Conservation (phyloP, 768 basidiomycete genomes). For the Xanthoconium stramineum region DNA sequence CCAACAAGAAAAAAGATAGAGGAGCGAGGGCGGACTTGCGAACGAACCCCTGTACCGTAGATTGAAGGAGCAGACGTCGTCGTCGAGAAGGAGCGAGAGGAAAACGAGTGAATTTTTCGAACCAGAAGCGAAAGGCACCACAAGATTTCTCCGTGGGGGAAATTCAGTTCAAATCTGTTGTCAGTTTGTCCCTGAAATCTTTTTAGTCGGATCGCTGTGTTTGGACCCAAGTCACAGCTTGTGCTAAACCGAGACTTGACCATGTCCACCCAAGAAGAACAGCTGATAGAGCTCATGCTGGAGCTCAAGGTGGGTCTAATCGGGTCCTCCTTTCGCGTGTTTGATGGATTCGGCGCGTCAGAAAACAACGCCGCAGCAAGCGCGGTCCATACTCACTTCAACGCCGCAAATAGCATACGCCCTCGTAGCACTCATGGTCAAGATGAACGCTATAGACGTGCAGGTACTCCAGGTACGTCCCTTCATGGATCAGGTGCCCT, state of each 20-base stretch:
- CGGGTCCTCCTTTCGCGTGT: neutral
- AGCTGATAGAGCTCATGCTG: slow-evolving; percentile 71
- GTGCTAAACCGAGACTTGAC: neutral
- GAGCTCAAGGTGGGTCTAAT: slow-evolving; percentile 55
- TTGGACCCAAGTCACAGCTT: no score
- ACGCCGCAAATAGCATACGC: slow-evolving; percentile 79
- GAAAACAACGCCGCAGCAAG: slow-evolving; percentile 75
- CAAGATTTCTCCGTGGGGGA: no score
- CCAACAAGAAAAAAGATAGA: no score
- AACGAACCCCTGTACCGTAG: no score
- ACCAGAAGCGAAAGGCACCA: no score
- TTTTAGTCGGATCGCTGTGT: no score
- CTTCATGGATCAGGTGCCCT: neutral
- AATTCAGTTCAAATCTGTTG: no score
- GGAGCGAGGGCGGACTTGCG: no score
- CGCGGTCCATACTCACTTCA: slow-evolving; percentile 61
- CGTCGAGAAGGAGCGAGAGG: no score
- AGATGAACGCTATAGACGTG: slow-evolving; percentile 68
- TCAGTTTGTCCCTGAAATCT: neutral
- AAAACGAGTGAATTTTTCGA: no score
- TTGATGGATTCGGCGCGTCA: slow-evolving; percentile 25
- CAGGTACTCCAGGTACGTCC: slow-evolving; percentile 67
- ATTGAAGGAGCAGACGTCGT: no score
- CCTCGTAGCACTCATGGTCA: slow-evolving; percentile 73
- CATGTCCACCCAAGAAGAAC: slow-evolving; percentile 62